These are phyloP conservation scores for Phytophthora citricola DNA, from an alignment of 352 stramenopile species.

Conservation along the genomic window DNA sequence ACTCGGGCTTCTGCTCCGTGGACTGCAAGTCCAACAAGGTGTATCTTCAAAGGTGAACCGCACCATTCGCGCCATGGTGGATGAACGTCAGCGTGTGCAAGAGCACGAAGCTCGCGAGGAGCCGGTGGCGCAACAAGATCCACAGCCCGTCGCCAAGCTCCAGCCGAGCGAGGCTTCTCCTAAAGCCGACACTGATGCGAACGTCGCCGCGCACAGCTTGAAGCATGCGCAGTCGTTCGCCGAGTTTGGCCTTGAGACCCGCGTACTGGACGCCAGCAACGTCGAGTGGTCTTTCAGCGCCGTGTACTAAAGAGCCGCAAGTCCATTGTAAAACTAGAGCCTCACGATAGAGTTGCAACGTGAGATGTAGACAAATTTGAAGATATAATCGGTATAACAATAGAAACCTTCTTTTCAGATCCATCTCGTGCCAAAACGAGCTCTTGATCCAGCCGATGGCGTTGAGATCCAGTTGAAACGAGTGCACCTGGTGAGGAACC, in stretches of 20 bases:
- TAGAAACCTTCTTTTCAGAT: not conserved
- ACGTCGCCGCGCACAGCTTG: constrained; percentile 19
- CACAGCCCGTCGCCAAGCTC: constrained; percentile 24
- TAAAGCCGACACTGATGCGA: constrained; percentile 10
- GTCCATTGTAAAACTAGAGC: constrained; percentile 35
- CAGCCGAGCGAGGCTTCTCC: constrained; percentile 9
- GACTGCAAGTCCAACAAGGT: constrained; percentile 89
- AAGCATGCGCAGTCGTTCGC: constrained; percentile 64
- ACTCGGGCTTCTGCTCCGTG: constrained; percentile 82
- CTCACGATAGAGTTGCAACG: constrained; percentile 40
- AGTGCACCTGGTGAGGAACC: not conserved
- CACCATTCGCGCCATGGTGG: constrained; percentile 79
- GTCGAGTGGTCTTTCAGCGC: constrained; percentile 84
- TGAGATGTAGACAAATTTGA: constrained; percentile 32
- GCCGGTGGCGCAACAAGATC: constrained; percentile 16
- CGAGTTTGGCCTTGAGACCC: constrained; percentile 75
- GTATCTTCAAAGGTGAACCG: constrained; percentile 83
- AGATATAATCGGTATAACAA: constrained; percentile 21
- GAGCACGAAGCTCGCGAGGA: constrained; percentile 28
- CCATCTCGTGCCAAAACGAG: not conserved
- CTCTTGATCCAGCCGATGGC: not conserved
- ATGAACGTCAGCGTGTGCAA: constrained; percentile 53
- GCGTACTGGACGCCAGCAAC: constrained; percentile 52
- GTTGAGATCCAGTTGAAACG: constrained; percentile 1
- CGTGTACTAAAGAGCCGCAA: constrained; percentile 58